phyloP scores from a whole-genome alignment of 345 rosid genomes.

The Hirschfeldia incana region DNA sequence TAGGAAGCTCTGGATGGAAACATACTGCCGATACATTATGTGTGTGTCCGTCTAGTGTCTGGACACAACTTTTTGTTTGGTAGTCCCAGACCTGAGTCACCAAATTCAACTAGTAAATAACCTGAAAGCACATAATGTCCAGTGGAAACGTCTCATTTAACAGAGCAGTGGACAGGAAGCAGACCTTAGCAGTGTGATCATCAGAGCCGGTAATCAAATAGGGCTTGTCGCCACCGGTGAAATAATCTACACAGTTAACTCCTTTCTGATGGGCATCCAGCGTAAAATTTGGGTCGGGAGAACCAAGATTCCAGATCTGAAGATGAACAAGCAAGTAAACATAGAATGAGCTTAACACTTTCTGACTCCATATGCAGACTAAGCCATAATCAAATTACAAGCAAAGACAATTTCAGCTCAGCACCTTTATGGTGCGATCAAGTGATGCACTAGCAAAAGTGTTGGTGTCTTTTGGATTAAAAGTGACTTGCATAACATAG shows the following conservation, averaged over 20 bases:
- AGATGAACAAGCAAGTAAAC: neutral
- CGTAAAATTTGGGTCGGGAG: neutral
- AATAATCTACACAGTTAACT: neutral
- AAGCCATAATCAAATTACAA: conserved; percentile 14
- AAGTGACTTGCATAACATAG: neutral
- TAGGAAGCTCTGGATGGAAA: neutral
- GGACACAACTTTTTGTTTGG: neutral
- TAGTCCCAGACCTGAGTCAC: neutral
- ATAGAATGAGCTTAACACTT: conserved; percentile 10
- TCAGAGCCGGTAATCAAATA: neutral
- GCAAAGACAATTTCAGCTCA: neutral
- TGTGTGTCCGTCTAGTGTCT: neutral
- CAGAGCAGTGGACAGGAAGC: neutral
- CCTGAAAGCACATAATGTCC: neutral
- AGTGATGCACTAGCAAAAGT: neutral
- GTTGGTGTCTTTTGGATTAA: neutral
- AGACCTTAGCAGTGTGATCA: neutral
- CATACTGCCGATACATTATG: neutral
- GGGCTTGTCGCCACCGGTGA: neutral
- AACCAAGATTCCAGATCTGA: neutral
- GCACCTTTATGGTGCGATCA: neutral
- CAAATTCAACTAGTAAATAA: neutral
- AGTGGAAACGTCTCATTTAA: neutral
- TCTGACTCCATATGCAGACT: neutral
- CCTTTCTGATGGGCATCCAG: neutral